Percentiles rank a stretch among this genome's conserved stretches.
These are phyloP conservation scores for Paxillus involutus DNA, from an alignment of 768 basidiomycete genomes.

Conservation along the genomic window DNA sequence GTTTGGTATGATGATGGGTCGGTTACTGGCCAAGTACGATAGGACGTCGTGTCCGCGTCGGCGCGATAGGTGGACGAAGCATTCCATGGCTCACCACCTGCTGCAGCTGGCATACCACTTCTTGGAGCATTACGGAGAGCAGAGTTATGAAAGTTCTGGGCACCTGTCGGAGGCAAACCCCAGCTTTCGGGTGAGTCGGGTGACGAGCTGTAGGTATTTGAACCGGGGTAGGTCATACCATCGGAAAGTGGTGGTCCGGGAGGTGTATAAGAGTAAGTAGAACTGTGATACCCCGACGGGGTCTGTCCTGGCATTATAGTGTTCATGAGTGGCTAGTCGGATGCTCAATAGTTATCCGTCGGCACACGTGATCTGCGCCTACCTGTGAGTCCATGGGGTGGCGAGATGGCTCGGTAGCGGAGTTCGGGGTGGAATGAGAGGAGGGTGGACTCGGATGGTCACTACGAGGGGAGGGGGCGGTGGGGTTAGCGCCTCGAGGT, in stretches of 20 bases:
- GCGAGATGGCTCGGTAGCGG: slow-evolving; percentile 39
- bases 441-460: slow-evolving; percentile 47
- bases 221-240: slow-evolving; percentile 39
- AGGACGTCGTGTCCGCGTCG: slow-evolving; percentile 36
- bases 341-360: neutral
- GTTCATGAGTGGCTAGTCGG: slow-evolving; percentile 30
- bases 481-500: slow-evolving; percentile 31
- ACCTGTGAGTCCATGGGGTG: slow-evolving; percentile 47
- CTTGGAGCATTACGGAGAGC: slow-evolving; percentile 41
- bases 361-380: neutral
- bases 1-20: slow-evolving; percentile 40
- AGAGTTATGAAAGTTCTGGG: slow-evolving; percentile 44
- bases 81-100: slow-evolving; percentile 23
- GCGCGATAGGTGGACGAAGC: slow-evolving; percentile 24
- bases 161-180: slow-evolving; percentile 44
- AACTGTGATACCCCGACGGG: slow-evolving; percentile 39
- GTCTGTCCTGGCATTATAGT: slow-evolving; percentile 38
- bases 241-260: slow-evolving; percentile 41
- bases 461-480: slow-evolving; percentile 29
- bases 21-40: slow-evolving; percentile 49
- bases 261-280: slow-evolving; percentile 46
- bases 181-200: slow-evolving; percentile 51
- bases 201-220: slow-evolving; percentile 42
- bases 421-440: slow-evolving; percentile 46
- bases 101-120: slow-evolving; percentile 15